Evolutionary conservation across 2,329 filamentous ascomycete genomes (phyloP), one percentile per base, ranked within the genome.

Genomic region (Gremmenia infestans): DNA sequence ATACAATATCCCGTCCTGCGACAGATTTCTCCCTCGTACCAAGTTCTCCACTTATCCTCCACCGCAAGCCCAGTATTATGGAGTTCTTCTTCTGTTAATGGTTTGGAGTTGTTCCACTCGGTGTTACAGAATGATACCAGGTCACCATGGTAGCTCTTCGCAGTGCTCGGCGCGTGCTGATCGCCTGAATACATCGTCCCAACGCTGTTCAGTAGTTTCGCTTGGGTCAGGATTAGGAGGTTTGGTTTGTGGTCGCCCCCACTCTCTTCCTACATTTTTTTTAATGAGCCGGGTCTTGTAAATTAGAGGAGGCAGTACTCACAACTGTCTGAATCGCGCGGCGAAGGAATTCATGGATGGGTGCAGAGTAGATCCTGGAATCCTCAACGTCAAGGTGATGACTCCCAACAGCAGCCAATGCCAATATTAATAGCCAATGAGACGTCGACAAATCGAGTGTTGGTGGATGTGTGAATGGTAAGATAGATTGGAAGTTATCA

Each of bases 281-380:
- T 48, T 11, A 32, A 7, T 19, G 40, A 17, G 8, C 45, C 42
- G 11, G 14, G 19, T 11, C 36, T 48, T 22, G 15, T 28, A 47
- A 14, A 5, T 37, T 25, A 37, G 25, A 25, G 22, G 45, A 14
- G 40, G 12, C 0, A 11, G 9, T 37, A 59, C 58, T 62, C 65
- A 74, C 72, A 62, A 71, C 68, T 28, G 68, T 63, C 36, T 66
- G 56, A 45, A 75, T 67, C 37, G 70, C 70, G 36, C 73, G 69
- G 15, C 72, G 71, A 48, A 74, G 62, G 54, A 76, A 69, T 55
- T 76, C 74, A 55, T 75, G 71, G 48, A 76, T 70, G 35, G 72
- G 70, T 45, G 65, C 56, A 36, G 66, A 62, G 49, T 68, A 68
- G 6, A 68, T 61, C 19, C 69, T 63, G 53, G 63, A 60, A 19